phyloP scores from a whole-genome alignment of 2,329 filamentous ascomycete species.

The Venturia pyrina region DNA sequence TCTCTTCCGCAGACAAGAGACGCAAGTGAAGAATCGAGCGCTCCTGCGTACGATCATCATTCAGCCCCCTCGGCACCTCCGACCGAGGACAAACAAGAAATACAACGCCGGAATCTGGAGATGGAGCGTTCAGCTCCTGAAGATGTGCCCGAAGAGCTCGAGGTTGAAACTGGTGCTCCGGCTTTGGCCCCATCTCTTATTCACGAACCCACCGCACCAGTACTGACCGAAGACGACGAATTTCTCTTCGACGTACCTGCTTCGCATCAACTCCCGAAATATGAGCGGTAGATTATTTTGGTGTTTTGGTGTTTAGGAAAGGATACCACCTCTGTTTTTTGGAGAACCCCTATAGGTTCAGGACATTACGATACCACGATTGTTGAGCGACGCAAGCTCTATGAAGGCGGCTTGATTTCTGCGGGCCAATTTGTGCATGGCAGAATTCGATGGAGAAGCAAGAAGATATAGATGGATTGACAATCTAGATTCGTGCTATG shows the following conservation, averaged over 20 bases:
- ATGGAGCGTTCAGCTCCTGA: slow-evolving; percentile 32
- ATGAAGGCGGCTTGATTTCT: not conserved
- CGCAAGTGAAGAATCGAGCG: slow-evolving; percentile 28
- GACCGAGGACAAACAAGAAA: slow-evolving; percentile 69
- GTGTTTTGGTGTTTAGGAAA: slow-evolving; percentile 8
- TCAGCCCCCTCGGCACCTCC: slow-evolving; percentile 18
- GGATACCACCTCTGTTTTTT: not conserved
- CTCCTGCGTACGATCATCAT: slow-evolving; percentile 25
- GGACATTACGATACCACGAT: slow-evolving; percentile 3
- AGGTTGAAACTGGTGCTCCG: slow-evolving; percentile 12
- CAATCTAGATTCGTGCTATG: not conserved
- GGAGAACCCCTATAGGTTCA: not conserved
- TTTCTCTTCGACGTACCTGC: slow-evolving; percentile 6
- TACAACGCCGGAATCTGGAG: slow-evolving; percentile 43
- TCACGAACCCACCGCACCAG: slow-evolving; percentile 9
- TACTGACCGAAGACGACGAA: slow-evolving; percentile 12
- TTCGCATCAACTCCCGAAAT: slow-evolving; percentile 9
- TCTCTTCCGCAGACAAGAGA: not conserved
- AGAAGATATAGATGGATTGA: not conserved
- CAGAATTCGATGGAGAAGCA: not conserved
- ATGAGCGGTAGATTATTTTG: slow-evolving; percentile 10
- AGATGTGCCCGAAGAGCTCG: slow-evolving; percentile 15
- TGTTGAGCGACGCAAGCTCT: not conserved
- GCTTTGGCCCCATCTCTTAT: not conserved
- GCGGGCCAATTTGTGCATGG: not conserved